Conservation (phyloP, 108 stramenopile genomes). For the Poteriospumella lacustris region DNA sequence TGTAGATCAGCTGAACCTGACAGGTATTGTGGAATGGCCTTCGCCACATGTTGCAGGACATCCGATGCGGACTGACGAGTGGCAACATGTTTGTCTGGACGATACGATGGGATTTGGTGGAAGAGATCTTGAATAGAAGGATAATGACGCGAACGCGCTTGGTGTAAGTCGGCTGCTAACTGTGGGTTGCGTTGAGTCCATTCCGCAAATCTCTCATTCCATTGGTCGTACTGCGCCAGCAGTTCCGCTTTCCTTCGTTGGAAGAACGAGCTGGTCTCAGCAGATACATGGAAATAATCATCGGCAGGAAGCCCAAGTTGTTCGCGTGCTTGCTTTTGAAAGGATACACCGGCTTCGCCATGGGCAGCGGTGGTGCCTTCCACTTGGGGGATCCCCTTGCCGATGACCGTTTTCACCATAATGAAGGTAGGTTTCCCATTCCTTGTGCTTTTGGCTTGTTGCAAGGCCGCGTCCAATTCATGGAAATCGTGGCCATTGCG, state of each 20-base stretch:
- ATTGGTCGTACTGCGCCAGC: constrained; percentile 63
- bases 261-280: constrained; percentile 49
- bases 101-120: constrained; percentile 64
- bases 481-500: constrained; percentile 66
- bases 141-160: neutral
- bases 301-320: constrained; percentile 46
- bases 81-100: neutral
- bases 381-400: constrained; percentile 84
- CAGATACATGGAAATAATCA: constrained; percentile 49
- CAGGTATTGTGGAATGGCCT: neutral
- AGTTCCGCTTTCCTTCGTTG: constrained; percentile 19
- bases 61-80: constrained; percentile 13
- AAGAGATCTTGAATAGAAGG: constrained; percentile 83
- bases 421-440: constrained; percentile 19
- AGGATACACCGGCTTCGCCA: constrained; percentile 96
- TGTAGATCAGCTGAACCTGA: constrained; percentile 16
- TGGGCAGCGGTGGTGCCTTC: constrained; percentile 98
- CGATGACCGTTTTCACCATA: constrained; percentile 1
- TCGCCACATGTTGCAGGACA: neutral
- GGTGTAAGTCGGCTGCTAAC: neutral
- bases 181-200: constrained; percentile 38
- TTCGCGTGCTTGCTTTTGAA: constrained; percentile 58
- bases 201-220: constrained; percentile 53
- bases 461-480: constrained; percentile 43
- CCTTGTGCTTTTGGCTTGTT: neutral